These are phyloP conservation scores for Mucor lusitanicus DNA, from an alignment of 371 early-diverging fungal genomes.

Conservation along the genomic window DNA sequence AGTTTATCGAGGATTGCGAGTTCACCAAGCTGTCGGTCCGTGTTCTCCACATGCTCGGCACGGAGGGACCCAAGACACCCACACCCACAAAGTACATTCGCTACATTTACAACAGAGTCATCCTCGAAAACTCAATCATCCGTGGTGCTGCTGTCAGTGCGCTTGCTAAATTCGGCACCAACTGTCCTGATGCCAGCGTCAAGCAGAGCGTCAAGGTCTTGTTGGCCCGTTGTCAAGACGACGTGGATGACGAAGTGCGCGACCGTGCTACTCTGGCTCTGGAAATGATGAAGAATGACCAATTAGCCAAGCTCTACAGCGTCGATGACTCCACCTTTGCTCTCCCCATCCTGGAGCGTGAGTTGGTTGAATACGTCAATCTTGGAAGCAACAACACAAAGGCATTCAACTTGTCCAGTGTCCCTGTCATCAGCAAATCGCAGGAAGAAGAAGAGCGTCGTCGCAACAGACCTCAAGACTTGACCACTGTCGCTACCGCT, in stretches of 20 bases:
- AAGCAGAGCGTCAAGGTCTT: constrained; percentile 84
- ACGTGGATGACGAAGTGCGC: constrained; percentile 97
- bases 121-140: constrained; percentile 95
- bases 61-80: constrained; percentile 90
- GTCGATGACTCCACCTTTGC: constrained; percentile 83
- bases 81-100: constrained; percentile 95
- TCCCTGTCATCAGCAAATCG: constrained; percentile 83
- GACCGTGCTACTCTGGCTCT: constrained; percentile 94
- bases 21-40: constrained; percentile 96
- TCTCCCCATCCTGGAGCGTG: constrained; percentile 84
- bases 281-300: constrained; percentile 71
- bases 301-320: constrained; percentile 59
- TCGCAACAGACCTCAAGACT: constrained; percentile 40
- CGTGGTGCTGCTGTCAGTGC: constrained; percentile 98
- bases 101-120: constrained; percentile 98
- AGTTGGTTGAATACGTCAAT: constrained; percentile 81
- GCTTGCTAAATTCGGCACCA: constrained; percentile 90
- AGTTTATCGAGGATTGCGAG: constrained; percentile 99
- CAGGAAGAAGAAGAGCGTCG: constrained; percentile 74
- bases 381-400: constrained; percentile 53
- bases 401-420: constrained; percentile 71
- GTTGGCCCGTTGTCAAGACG: constrained; percentile 93
- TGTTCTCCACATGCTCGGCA: constrained; percentile 91
- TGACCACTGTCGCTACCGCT: constrained; percentile 25
- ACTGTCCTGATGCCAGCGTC: constrained; percentile 74